Base-by-base conservation (phyloP, 306 rosid genomes). In the Albizia julibrissin region DNA sequence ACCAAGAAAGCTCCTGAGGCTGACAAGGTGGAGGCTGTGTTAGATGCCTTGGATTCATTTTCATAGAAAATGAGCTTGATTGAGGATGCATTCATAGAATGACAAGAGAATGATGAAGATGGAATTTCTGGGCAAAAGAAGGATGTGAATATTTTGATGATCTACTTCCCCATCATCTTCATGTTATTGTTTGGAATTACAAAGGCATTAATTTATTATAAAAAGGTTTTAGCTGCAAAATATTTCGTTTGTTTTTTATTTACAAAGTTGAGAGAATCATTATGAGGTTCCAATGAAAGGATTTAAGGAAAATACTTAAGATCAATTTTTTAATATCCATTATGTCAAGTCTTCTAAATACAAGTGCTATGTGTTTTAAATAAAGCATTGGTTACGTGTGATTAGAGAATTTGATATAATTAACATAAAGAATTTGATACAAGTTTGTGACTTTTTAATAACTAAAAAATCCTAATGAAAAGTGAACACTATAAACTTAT, bases 21-120 rank as follows among this genome's bases (percentile, higher is more conserved):
- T 21, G 87, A 85, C 80, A 81, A 92, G 85, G 69, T 89, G 86
- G 87, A 89, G 80, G 92, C 89, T 42, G 18, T 62, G 16, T 89
- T 83, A 85, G 56, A 83, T 79, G 80, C 61, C 9, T 42, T 75
- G 65, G 66, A 69, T 24, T 49, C 47, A 5, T 77, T 24, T 64
- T 27, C 46, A 64, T 61, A 52, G 54, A 8, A 58, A 56, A 69
- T 27, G 62, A 70, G 18, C 64, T 56, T 40, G 79, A 11, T 14
- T 24, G 39, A 31, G 67, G 54, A 68, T 70, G 78, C 76, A 65
- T 58, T 37, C 65, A 61, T 59, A 58, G 24, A 54, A 71, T 39
- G 40, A 54, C 22, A 52, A 64, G 61, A 27, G 65, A 40, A 18
- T 34, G 44, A 46, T 66, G 69, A 47, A 31, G 61, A 75, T 31